A percentile compares a stretch with the other conserved stretches of the same genome.
Conservation (phyloP, 208 protist genomes). For the Porcisia deanei region DNA sequence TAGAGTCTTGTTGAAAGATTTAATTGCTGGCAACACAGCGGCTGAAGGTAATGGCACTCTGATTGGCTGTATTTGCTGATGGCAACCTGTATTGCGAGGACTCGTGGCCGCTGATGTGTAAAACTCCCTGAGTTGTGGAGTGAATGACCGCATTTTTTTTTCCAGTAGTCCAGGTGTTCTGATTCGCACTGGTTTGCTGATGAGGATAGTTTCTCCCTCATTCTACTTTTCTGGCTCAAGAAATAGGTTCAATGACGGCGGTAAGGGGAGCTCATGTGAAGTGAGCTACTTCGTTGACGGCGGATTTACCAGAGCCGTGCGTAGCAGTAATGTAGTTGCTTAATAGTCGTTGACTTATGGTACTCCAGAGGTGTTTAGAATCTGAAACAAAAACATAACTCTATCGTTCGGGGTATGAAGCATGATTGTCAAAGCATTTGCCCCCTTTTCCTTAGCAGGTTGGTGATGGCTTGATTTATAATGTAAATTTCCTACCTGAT, state of each 20-base stretch:
- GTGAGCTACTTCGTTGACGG: background rate
- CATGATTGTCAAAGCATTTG: background rate
- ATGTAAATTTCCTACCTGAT: background rate
- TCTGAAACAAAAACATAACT: background rate
- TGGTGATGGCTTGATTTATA: background rate
- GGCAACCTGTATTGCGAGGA: background rate
- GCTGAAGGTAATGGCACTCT: no score
- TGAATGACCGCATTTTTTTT: background rate
- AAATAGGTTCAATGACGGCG: background rate
- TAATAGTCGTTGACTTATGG: background rate
- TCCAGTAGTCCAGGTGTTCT: background rate
- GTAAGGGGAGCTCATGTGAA: background rate
- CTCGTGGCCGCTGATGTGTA: background rate
- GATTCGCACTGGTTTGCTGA: background rate
- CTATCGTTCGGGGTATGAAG: background rate
- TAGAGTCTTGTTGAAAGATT: background rate
- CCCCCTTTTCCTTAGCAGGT: background rate
- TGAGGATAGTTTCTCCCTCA: background rate
- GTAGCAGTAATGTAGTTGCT: background rate
- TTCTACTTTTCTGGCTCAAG: background rate
- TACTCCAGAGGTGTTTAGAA: background rate
- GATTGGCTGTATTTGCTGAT: no score
- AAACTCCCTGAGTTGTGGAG: background rate
- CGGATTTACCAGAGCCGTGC: background rate
- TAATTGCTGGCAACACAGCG: background rate